Evolutionary conservation across 192 early-diverging fungal genomes (phyloP), one percentile per base, ranked within the genome.

Genomic region (Podochytrium sp.): DNA sequence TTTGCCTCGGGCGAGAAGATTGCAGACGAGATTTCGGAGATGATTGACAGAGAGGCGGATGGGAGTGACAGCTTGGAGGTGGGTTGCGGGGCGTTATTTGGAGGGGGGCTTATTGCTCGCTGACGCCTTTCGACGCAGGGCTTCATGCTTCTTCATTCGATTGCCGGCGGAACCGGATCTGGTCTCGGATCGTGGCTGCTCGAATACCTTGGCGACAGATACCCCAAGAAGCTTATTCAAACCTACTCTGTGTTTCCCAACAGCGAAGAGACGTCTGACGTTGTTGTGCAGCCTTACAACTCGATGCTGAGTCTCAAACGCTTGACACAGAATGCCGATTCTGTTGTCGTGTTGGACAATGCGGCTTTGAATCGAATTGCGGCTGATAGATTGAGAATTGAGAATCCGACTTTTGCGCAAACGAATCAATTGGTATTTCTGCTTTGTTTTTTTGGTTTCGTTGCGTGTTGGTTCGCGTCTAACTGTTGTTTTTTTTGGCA

Each of bases 191-290:
- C 94, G 1, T 97, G 93, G 71, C 69, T 99, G 51, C 81, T 99
- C 30, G 97, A 98, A 78, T 85, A 91, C 51, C 85, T 99, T 41
- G 94, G 93, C 74, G 97, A 98, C 78, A 83, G 95, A 67, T 99
- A 94, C 64, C 96, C 97, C 33, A 98, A 98, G 71, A 99, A 99
- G 83, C 80, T 99, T 33, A 90, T 98, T 57, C 96, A 98, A 74
- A 98, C 97, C 16, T 99, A 99, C 73, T 95, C 94, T 4, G 97
- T 99, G 23, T 99, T 99, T 77, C 96, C 97, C 12, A 99, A 99
- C 78, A 92, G 89, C 76, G 92, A 93, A 42, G 93, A 96, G 67
- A 95, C 95, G 6, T 78, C 74, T 43, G 96, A 98, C 76, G 93
- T 97, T 25, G 95, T 99, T 33, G 96, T 99, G 40, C 97, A 99